Evolutionary conservation across 163 green algal species (phyloP).

Genomic region (Scenedesmus sp.): DNA sequence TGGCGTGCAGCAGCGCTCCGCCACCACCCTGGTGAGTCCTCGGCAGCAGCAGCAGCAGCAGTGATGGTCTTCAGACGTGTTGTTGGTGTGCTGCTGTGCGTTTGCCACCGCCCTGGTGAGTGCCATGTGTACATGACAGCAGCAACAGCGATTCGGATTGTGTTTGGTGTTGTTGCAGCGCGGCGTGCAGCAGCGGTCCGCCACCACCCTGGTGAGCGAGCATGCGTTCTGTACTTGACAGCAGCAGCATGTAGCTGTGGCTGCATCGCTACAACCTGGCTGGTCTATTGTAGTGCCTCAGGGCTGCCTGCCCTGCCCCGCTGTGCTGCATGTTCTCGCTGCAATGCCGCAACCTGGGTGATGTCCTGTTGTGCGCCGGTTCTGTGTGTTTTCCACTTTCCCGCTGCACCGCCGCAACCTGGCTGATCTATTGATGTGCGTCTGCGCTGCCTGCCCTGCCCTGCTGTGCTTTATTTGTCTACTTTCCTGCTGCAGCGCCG

Average conservation of each 20-base stretch:
- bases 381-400: not conserved
- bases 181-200: too few relatives aligned
- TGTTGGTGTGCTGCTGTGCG: not conserved
- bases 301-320: not conserved
- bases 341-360: conserved; percentile 58
- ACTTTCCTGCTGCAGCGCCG: conserved; percentile 37
- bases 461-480: not conserved
- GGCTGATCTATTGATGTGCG: conserved; percentile 49
- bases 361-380: conserved; percentile 13
- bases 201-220: too few relatives aligned
- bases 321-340: not conserved
- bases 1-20: not conserved
- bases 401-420: conserved; percentile 53
- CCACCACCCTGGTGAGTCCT: not conserved
- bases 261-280: too few relatives aligned
- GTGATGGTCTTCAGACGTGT: not conserved
- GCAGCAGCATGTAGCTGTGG: not conserved
- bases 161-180: not conserved
- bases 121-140: not conserved
- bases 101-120: too few relatives aligned
- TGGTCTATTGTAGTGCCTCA: not conserved
- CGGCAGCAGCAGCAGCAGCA: not conserved
- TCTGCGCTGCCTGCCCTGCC: not conserved
- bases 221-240: too few relatives aligned
- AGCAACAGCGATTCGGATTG: not conserved